Base-by-base conservation (phyloP, 768 basidiomycete genomes). In the Lanmaoa pseudosensibilis region DNA sequence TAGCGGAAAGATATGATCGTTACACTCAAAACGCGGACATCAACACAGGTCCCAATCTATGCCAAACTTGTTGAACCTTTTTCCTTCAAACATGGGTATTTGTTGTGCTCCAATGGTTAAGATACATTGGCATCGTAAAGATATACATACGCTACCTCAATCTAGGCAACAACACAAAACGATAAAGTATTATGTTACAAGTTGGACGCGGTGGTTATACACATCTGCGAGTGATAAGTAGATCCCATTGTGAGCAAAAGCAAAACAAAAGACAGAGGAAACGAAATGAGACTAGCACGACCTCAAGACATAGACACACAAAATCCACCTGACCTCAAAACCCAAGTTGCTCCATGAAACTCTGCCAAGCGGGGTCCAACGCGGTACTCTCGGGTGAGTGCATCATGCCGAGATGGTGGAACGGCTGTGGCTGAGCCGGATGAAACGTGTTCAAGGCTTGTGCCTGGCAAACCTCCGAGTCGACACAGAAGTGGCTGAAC, bases 281-380 rank as follows among this genome's bases (percentile, higher is more conserved):
- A 11, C 10, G 27, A 4, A 30, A 33, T n/a, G 8, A 43, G 15
- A 44, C 43, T 18, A 44, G 16, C 15, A 16, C 27, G 27, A 27
- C 27, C 2, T 27, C 27, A 27, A 4, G 27, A 27, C 27, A 27
- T 27, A 4, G 27, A 9, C 8, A 21, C 32, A 32, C 16, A 1
- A 21, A 32, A 7, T 16, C 12, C n/a, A 19, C n/a, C 30, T 6
- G 9, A 32, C 9, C 43, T 69, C 55, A 77, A 57, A 79, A 80
- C 3, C 87, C 87, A 43, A 89, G 74, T 60, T 88, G 87, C 66
- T 87, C 84, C 43, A 86, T 81, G 43, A 89, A 84, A 57, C 76
- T 80, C 65, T 83, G 81, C 86, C 86, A 89, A 1, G 83, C 80
- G 18, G 84, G 72, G 64, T 88, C 84, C 52, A 87, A 61, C 32